phyloP scores from a whole-genome alignment of 352 stramenopile species.

The Pythium rhizo-oryzae region DNA sequence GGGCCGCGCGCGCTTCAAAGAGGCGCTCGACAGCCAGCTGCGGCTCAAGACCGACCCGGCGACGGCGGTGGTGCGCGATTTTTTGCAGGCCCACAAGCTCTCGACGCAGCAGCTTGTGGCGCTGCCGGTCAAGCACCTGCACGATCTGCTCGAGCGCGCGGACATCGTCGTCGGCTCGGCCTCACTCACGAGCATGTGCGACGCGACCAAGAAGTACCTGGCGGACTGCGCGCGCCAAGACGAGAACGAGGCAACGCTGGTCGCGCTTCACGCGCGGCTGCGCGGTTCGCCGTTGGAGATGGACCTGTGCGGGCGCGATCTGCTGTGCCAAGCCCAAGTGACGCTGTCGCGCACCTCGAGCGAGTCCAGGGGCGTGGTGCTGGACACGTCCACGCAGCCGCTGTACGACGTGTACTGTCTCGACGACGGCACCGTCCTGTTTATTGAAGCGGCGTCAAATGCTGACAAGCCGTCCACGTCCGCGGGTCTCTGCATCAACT shows the following conservation, averaged over 20 bases:
- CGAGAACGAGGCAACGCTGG: neutral
- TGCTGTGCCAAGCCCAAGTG: slow-evolving; percentile 6
- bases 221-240: neutral
- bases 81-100: slow-evolving; percentile 7
- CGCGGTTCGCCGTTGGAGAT: slow-evolving; percentile 8
- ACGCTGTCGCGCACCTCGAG: neutral
- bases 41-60: slow-evolving; percentile 5
- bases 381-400: slow-evolving; percentile 3
- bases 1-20: slow-evolving; percentile 1
- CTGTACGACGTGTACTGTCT: slow-evolving; percentile 15
- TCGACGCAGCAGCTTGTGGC: slow-evolving; percentile 7
- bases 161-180: slow-evolving; percentile 11
- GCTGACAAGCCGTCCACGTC: neutral
- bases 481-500: slow-evolving; percentile 19
- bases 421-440: slow-evolving; percentile 14
- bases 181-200: slow-evolving; percentile 4
- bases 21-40: slow-evolving; percentile 5
- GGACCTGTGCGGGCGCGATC: neutral
- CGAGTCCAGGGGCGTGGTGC: neutral
- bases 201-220: slow-evolving; percentile 3
- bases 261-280: slow-evolving; percentile 6
- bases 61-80: slow-evolving; percentile 6
- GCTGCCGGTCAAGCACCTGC: slow-evolving; percentile 7
- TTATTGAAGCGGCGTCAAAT: neutral
- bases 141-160: slow-evolving; percentile 8